Conservation (phyloP, 2,329 filamentous ascomycete genomes). For the Cladophialophora bantiana region DNA sequence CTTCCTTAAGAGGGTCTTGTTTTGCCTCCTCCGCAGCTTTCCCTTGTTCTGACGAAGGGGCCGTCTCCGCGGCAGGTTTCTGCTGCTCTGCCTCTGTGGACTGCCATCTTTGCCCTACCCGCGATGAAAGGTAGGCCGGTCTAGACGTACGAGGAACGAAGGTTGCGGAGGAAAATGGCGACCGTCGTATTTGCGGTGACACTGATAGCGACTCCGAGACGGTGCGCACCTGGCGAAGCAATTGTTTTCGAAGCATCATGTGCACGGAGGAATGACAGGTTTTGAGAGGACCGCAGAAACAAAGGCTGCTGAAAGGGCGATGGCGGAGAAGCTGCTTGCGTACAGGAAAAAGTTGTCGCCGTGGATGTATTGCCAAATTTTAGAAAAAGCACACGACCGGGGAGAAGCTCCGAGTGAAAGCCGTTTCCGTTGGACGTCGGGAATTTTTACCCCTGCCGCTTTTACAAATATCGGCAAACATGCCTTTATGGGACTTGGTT, state of each 20-base stretch:
- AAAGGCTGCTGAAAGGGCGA: not conserved
- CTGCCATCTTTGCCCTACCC: conserved; percentile 49
- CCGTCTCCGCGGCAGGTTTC: conserved; percentile 43
- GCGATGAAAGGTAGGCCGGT: conserved; percentile 45
- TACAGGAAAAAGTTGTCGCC: not conserved
- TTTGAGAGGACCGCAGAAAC: not conserved
- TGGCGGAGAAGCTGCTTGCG: conserved; percentile 2
- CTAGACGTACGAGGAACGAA: conserved; percentile 38
- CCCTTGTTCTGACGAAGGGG: conserved; percentile 55
- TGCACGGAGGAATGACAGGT: not conserved
- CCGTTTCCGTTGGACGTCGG: not conserved
- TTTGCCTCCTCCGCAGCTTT: conserved; percentile 49
- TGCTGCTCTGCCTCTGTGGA: conserved; percentile 51
- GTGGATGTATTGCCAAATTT: not conserved
- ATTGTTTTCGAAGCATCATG: conserved; percentile 52
- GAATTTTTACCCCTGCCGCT: conserved; percentile 22
- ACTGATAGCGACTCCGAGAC: conserved; percentile 44
- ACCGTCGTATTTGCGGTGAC: conserved; percentile 26
- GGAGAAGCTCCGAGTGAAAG: conserved; percentile 7
- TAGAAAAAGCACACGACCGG: conserved; percentile 10
- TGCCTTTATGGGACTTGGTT: conserved; percentile 6
- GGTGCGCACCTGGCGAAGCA: conserved; percentile 51
- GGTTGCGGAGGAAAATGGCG: conserved; percentile 33
- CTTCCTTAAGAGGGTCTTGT: conserved; percentile 64
- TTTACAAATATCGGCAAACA: conserved; percentile 7